A percentile compares a stretch with the other conserved stretches of the same genome.
These are phyloP conservation scores for Neoascochyta sp. DNA, from an alignment of 2,329 filamentous ascomycete species.

Conservation along the genomic window DNA sequence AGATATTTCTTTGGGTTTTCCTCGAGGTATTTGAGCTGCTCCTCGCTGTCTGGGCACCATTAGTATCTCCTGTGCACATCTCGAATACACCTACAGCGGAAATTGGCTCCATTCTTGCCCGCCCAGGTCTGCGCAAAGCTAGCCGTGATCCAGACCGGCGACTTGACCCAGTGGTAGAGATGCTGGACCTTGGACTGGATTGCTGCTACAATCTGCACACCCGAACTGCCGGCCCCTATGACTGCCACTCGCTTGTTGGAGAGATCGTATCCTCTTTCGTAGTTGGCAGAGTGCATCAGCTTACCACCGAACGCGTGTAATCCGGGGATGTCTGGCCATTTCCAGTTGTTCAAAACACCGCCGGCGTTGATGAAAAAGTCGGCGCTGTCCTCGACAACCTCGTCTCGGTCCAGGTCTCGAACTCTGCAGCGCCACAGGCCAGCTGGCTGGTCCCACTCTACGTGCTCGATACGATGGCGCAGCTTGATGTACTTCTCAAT, in stretches of 20 bases:
- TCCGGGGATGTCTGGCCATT: conserved; percentile 43
- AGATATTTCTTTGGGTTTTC: conserved; percentile 45
- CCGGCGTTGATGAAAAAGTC: conserved; percentile 24
- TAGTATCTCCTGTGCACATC: too few relatives aligned
- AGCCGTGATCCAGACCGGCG: conserved; percentile 48
- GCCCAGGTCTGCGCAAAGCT: conserved; percentile 49
- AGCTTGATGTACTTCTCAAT: conserved; percentile 28
- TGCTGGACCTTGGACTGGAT: conserved; percentile 39
- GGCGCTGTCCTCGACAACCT: conserved; percentile 16
- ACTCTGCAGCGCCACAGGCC: conserved; percentile 15
- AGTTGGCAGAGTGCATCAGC: conserved; percentile 44
- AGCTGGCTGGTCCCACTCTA: conserved; percentile 15
- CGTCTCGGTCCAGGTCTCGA: conserved; percentile 12
- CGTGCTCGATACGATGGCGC: conserved; percentile 14
- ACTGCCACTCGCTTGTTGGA: conserved; percentile 43
- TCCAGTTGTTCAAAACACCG: conserved; percentile 33
- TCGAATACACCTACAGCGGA: conserved; percentile 35
- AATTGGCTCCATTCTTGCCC: conserved; percentile 47
- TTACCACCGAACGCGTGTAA: conserved; percentile 42
- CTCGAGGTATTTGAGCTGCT: conserved; percentile 40
- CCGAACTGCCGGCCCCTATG: conserved; percentile 42
- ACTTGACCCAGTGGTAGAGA: conserved; percentile 44
- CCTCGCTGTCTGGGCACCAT: conserved; percentile 38
- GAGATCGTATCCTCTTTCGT: conserved; percentile 38
- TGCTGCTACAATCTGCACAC: conserved; percentile 44